Percentiles rank a stretch among this genome's conserved stretches.
phyloP scores from a whole-genome alignment of 495 filamentous ascomycete species.

The Aspergillus sparsus region DNA sequence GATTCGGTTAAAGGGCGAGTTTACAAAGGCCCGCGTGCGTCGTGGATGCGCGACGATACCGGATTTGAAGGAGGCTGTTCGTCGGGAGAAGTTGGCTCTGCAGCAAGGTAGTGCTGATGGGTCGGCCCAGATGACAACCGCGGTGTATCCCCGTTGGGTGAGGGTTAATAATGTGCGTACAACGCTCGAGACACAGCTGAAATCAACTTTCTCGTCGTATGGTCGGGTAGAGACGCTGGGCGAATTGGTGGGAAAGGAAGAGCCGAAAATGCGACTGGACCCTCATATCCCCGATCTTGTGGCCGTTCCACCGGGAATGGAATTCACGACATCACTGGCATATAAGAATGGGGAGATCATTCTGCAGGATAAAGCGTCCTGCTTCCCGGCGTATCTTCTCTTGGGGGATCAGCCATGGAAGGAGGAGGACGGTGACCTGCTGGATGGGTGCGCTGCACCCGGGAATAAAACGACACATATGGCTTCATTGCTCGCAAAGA shows the following conservation, averaged over 20 bases:
- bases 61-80: constrained; percentile 59
- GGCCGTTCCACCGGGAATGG: constrained; percentile 66
- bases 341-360: constrained; percentile 79
- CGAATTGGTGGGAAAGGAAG: constrained; percentile 32
- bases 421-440: constrained; percentile 59
- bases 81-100: constrained; percentile 32
- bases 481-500: constrained; percentile 64
- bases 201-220: constrained; percentile 65
- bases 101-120: constrained; percentile 20
- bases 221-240: constrained; percentile 49
- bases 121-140: constrained; percentile 13
- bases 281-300: constrained; percentile 78
- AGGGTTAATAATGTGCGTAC: constrained; percentile 80
- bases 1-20: constrained; percentile 74
- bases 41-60: constrained; percentile 65
- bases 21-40: constrained; percentile 74
- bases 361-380: constrained; percentile 94
- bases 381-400: constrained; percentile 83
- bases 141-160: constrained; percentile 78
- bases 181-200: constrained; percentile 65
- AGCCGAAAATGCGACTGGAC: constrained; percentile 60
- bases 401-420: constrained; percentile 51
- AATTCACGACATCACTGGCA: constrained; percentile 67
- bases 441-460: constrained; percentile 91
- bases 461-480: constrained; percentile 98